phyloP scores from a whole-genome alignment of 192 early-diverging fungal species.

The Coemansia sp. region DNA sequence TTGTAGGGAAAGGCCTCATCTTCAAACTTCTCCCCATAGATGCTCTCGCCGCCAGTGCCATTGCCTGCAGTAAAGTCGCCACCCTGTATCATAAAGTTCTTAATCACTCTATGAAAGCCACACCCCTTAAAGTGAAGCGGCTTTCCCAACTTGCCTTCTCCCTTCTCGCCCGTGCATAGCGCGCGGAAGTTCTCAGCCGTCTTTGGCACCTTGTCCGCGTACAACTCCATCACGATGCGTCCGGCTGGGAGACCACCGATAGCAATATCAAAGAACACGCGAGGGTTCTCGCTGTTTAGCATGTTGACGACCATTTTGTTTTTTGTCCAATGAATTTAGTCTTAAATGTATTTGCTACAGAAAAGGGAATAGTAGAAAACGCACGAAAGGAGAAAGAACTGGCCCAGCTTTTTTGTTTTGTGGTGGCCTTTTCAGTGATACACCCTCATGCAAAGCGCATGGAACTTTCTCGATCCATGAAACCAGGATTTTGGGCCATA shows the following conservation, averaged over 20 bases:
- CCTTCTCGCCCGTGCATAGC: conserved; percentile 95
- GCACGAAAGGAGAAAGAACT: conserved; percentile 4
- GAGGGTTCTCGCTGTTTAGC: conserved; percentile 51
- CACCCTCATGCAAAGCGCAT: conserved; percentile 1
- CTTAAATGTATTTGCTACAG: neutral
- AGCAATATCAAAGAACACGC: conserved; percentile 59
- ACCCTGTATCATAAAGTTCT: conserved; percentile 79
- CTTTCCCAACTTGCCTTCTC: conserved; percentile 64
- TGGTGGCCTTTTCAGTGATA: neutral
- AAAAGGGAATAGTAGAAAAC: conserved; percentile 7
- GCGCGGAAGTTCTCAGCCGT: conserved; percentile 97
- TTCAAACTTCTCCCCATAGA: conserved; percentile 83
- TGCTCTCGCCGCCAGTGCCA: conserved; percentile 76
- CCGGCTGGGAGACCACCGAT: conserved; percentile 48
- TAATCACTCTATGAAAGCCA: conserved; percentile 73
- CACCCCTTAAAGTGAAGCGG: conserved; percentile 68
- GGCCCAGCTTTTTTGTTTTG: neutral
- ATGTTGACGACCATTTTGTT: conserved; percentile 30
- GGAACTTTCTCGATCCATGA: conserved; percentile 2
- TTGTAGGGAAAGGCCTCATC: conserved; percentile 93
- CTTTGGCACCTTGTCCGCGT: conserved; percentile 61
- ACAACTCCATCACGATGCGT: conserved; percentile 64
- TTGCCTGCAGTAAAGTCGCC: conserved; percentile 74
- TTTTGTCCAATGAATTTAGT: neutral
- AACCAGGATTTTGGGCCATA: neutral